These are phyloP conservation scores for Benincasa hispida DNA, from an alignment of 306 rosid genomes.

Conservation along the genomic window DNA sequence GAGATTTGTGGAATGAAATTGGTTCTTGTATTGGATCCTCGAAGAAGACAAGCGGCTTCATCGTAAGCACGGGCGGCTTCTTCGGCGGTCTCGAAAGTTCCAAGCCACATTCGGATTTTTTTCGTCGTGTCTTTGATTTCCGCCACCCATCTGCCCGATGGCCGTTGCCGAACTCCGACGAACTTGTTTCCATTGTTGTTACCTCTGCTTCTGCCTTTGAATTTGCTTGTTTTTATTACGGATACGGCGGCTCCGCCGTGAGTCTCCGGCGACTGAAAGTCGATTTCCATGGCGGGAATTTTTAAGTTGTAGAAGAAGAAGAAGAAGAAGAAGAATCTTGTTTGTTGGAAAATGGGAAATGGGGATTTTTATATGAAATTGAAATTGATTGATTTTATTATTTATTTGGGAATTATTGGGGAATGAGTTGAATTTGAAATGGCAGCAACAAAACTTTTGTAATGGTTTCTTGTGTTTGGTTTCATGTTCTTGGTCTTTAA, in stretches of 20 bases:
- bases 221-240: constrained; percentile 20
- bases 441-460: not conserved
- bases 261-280: constrained; percentile 39
- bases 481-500: constrained; percentile 1
- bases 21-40: constrained; percentile 79
- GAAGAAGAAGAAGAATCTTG: not conserved
- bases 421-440: not conserved
- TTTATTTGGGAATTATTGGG: not conserved
- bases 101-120: constrained; percentile 96
- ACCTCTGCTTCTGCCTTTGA: constrained; percentile 43
- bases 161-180: constrained; percentile 89
- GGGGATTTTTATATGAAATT: not conserved
- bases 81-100: constrained; percentile 91
- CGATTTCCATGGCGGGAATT: constrained; percentile 50
- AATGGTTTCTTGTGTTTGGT: constrained; percentile 1
- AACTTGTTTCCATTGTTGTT: constrained; percentile 35
- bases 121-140: constrained; percentile 92
- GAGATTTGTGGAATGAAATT: constrained; percentile 78
- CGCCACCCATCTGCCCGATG: constrained; percentile 99
- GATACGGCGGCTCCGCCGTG: constrained; percentile 18
- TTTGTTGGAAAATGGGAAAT: not conserved
- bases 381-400: not conserved
- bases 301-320: not conserved
- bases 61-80: constrained; percentile 94
- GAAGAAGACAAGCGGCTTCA: constrained; percentile 93